Conservation (phyloP, 257 asterid species). For the Nyctanthes arbortristis region DNA sequence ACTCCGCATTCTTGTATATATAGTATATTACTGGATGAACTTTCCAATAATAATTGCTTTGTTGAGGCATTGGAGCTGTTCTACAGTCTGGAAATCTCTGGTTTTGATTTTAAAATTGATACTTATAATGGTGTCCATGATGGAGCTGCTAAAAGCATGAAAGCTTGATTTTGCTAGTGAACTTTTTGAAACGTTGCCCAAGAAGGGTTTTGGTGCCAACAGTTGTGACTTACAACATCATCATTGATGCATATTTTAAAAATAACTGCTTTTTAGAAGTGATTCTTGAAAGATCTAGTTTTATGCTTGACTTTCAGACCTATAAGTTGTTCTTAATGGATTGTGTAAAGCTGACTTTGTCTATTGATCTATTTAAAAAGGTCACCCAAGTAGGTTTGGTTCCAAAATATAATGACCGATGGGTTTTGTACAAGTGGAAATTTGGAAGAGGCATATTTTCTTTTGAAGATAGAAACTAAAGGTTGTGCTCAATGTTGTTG, state of each 20-base stretch:
- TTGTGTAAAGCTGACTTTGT: conserved; percentile 52
- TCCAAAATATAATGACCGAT: conserved; percentile 56
- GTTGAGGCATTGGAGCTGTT: conserved; percentile 58
- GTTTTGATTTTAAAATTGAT: conserved; percentile 32
- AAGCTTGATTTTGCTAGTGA: background rate
- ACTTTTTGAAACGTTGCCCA: background rate
- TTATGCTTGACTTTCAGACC: conserved; percentile 28
- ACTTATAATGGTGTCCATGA: conserved; percentile 44
- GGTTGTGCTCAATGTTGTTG: conserved; percentile 56
- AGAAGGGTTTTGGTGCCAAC: background rate
- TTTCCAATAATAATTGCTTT: conserved; percentile 55
- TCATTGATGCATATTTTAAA: conserved; percentile 71
- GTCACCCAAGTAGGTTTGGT: conserved; percentile 46
- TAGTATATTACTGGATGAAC: conserved; percentile 56
- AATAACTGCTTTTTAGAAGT: conserved; percentile 53
- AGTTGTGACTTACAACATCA: background rate
- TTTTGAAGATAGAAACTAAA: conserved; percentile 52
- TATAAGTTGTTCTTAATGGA: conserved; percentile 57
- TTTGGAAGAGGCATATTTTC: conserved; percentile 54
- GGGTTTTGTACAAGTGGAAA: conserved; percentile 58
- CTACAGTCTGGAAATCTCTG: conserved; percentile 47
- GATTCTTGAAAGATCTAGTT: conserved; percentile 50
- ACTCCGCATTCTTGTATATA: conserved; percentile 47
- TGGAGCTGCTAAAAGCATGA: background rate
- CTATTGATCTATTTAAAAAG: conserved; percentile 39